These are phyloP conservation scores for Penicillium atrosanguineum DNA, from an alignment of 495 filamentous ascomycete genomes.

Conservation along the genomic window DNA sequence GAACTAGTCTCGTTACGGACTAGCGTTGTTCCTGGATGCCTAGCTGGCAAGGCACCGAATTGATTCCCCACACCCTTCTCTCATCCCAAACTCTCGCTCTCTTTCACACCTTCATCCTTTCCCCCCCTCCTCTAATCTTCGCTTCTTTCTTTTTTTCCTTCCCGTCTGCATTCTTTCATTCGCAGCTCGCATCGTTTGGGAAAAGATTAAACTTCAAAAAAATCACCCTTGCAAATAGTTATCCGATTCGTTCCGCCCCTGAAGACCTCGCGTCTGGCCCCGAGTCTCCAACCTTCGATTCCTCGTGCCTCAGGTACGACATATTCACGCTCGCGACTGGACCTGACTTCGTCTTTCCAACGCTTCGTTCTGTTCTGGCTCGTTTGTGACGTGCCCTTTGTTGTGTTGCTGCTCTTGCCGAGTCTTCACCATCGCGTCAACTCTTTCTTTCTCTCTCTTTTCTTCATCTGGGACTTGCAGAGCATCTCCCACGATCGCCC, in stretches of 20 bases:
- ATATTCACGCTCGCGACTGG: constrained; percentile 2
- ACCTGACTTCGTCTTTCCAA: neutral
- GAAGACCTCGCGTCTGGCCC: constrained; percentile 27
- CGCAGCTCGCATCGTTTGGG: constrained; percentile 24
- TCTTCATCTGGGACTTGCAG: constrained; percentile 41
- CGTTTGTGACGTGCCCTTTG: constrained; percentile 10
- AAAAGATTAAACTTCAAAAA: constrained; percentile 14
- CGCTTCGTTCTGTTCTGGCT: constrained; percentile 11
- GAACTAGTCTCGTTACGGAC: constrained; percentile 12
- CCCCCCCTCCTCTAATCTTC: constrained; percentile 34
- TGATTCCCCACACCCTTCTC: constrained; percentile 26
- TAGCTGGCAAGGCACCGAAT: constrained; percentile 2
- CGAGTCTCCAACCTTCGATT: constrained; percentile 16
- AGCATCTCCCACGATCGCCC: constrained; percentile 38
- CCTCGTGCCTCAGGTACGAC: neutral
- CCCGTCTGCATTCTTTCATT: constrained; percentile 34
- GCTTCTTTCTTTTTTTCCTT: constrained; percentile 28
- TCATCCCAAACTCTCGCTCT: constrained; percentile 21
- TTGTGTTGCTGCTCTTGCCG: constrained; percentile 18
- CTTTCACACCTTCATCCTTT: constrained; percentile 13
- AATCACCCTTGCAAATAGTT: constrained; percentile 25
- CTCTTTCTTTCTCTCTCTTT: constrained; percentile 16
- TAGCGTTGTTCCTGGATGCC: neutral
- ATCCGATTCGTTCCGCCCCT: constrained; percentile 30
- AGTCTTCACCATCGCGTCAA: constrained; percentile 19